A percentile compares a stretch with the other conserved stretches of the same genome.
phyloP scores from a whole-genome alignment of 179 eudicot genomes.

The Spergularia azorica region DNA sequence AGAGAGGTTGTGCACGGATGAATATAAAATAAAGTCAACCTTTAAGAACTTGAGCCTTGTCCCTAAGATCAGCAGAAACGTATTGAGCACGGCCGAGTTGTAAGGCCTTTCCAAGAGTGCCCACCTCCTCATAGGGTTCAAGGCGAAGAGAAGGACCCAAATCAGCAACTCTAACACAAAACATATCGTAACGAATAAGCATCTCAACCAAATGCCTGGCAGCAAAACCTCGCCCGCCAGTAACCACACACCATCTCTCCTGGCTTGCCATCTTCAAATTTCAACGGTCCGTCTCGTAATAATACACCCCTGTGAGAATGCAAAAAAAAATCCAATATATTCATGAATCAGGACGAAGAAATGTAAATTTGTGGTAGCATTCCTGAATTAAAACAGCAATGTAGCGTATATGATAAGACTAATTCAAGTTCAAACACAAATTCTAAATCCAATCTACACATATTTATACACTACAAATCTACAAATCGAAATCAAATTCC shows the following conservation, averaged over 20 bases:
- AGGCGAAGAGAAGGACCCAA: constrained; percentile 60
- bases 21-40: constrained; percentile 36
- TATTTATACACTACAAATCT: too few species aligned
- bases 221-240: constrained; percentile 93
- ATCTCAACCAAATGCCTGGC: constrained; percentile 92
- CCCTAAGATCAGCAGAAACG: constrained; percentile 64
- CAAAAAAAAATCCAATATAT: too few species aligned
- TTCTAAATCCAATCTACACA: too few species aligned
- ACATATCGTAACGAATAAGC: constrained; percentile 78
- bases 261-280: constrained; percentile 35
- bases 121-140: constrained; percentile 67
- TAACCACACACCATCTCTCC: constrained; percentile 92
- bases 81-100: constrained; percentile 65
- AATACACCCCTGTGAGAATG: too few species aligned
- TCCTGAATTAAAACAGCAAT: too few species aligned
- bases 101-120: constrained; percentile 69
- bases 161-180: constrained; percentile 70
- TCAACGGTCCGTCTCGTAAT: too few species aligned
- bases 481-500: too few species aligned
- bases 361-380: too few species aligned
- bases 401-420: too few species aligned
- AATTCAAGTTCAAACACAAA: too few species aligned
- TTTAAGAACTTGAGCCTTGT: constrained; percentile 69
- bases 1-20: too few species aligned
- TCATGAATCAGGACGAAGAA: too few species aligned